phyloP scores from a whole-genome alignment of 106 monocot species.

The Allium fistulosum region DNA sequence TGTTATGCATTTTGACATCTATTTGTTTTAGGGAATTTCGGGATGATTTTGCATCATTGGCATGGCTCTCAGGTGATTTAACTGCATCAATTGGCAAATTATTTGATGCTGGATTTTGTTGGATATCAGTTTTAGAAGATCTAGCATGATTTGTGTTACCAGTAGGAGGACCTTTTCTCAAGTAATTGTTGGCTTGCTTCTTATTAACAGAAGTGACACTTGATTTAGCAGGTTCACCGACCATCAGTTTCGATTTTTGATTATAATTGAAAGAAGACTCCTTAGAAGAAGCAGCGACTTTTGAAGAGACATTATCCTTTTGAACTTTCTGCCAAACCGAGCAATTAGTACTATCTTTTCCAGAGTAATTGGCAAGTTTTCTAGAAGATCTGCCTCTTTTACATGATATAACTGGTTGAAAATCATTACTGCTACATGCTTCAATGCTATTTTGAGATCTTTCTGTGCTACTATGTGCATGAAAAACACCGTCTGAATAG shows the following conservation, averaged over 20 bases:
- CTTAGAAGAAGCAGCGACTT: conserved; percentile 11
- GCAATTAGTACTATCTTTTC: conserved; percentile 24
- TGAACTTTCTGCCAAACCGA: conserved; percentile 69
- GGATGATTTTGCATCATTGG: conserved; percentile 4
- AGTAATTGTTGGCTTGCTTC: conserved; percentile 14
- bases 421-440: conserved; percentile 34
- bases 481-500: conserved; percentile 11
- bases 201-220: conserved; percentile 9
- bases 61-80: not conserved
- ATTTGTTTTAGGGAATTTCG: too few relatives aligned
- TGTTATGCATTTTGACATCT: not conserved
- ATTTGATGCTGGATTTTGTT: too few relatives aligned
- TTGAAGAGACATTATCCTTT: conserved; percentile 15
- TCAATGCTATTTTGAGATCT: conserved; percentile 32
- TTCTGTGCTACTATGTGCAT: conserved; percentile 15
- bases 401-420: conserved; percentile 25
- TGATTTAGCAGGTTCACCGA: conserved; percentile 11
- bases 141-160: conserved; percentile 10
- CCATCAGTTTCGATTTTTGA: conserved; percentile 12
- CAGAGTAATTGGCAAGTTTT: conserved; percentile 20
- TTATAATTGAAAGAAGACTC: conserved; percentile 13
- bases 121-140: not conserved
- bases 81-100: conserved; percentile 1
- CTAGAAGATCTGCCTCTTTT: conserved; percentile 38
- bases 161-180: conserved; percentile 12